Evolutionary conservation across 2,329 filamentous ascomycete genomes (phyloP), one percentile per base, ranked within the genome.

Genomic region (Arachnopeziza araneosa): DNA sequence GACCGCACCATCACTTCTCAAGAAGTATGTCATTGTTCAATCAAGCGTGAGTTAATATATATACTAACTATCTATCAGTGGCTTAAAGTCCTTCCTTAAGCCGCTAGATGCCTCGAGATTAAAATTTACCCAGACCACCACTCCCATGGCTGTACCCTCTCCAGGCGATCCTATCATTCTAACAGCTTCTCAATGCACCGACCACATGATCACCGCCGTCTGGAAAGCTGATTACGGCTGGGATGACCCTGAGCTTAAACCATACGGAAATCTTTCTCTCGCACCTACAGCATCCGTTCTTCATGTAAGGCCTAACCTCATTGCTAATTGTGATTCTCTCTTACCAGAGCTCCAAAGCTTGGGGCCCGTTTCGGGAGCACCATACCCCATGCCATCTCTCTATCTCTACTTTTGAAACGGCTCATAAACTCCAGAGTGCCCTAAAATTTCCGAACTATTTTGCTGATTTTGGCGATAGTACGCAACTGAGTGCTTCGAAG

Each of bases 401-500:
- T n/a, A n/a, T n/a, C n/a, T n/a, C n/a, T n/a, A n/a, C n/a, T n/a
- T n/a, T n/a, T n/a, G n/a, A n/a, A n/a, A n/a, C n/a, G n/a, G n/a
- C n/a, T n/a, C n/a, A n/a, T n/a, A n/a, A n/a, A 30, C 26, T 9
- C 4, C 26, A 30, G 26, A 30, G 26, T 9, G 4, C 26, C 26
- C 26, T 30, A 9, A 30, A 30, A 30, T 30, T 30, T 9, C 26
- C 26, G 4, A 30, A 30, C 9, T 9, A 30, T 30, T 5, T 5
- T 30, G 26, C 26, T 30, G 9, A 30, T 30, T n/a, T 30, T 9
- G 26, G 9, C 26, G 26, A 9, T 30, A 30, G 26, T 96, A 96
- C 75, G 91, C 91, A 12, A 96, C 91, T 54, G 89, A 93, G 75
- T 96, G 91, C 75, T 96, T 96, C 77, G 91, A 96, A 76, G 91